Conservation (phyloP, 2,329 filamentous ascomycete species). For the Ophiostoma populinum region DNA sequence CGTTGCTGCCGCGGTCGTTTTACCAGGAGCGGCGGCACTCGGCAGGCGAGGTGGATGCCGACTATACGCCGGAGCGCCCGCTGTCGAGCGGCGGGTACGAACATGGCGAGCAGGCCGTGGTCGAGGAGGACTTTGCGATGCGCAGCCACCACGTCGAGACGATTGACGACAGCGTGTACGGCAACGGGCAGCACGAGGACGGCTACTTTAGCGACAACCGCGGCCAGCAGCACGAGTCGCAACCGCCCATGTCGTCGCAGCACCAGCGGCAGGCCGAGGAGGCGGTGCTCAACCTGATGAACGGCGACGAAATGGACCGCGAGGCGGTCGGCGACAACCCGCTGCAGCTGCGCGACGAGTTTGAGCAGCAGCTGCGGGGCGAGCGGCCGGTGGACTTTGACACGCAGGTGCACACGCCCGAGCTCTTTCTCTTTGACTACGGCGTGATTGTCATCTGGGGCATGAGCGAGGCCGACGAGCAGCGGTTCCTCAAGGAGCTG, state of each 20-base stretch:
- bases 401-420: constrained; percentile 74
- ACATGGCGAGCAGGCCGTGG: too few species aligned
- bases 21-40: constrained; percentile 53
- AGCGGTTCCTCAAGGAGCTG: constrained; percentile 81
- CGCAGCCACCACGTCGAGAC: constrained; percentile 16
- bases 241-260: constrained; percentile 14
- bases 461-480: constrained; percentile 81
- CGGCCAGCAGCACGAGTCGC: constrained; percentile 4
- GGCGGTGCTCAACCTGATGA: constrained; percentile 3
- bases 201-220: constrained; percentile 3
- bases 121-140: too few species aligned
- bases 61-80: constrained; percentile 33
- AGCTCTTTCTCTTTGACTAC: constrained; percentile 93
- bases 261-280: constrained; percentile 4
- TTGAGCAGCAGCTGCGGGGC: constrained; percentile 8
- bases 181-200: constrained; percentile 22
- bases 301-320: constrained; percentile 6
- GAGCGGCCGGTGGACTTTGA: constrained; percentile 50
- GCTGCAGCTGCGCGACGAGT: constrained; percentile 7
- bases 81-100: too few species aligned
- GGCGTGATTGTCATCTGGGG: constrained; percentile 97
- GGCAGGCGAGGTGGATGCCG: constrained; percentile 54
- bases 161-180: constrained; percentile 14
- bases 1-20: constrained; percentile 16
- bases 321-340: constrained; percentile 1